A percentile compares a stretch with the other conserved stretches of the same genome.
phyloP scores from a whole-genome alignment of 148 eudicot species.

The Vaccinium myrtillus region DNA sequence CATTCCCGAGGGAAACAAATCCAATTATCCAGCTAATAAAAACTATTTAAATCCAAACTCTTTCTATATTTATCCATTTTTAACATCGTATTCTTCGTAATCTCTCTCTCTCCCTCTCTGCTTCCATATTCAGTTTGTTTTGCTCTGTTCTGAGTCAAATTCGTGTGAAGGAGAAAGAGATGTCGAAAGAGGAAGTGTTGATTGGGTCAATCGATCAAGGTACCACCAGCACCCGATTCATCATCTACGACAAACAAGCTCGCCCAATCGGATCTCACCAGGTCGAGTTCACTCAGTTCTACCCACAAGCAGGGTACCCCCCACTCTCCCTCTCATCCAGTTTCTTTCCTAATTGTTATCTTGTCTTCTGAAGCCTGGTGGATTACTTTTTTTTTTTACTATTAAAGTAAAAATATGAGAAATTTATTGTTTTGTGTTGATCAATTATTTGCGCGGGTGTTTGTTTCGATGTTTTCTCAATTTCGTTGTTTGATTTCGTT shows the following conservation, averaged over 20 bases:
- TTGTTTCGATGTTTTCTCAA: too few relatives aligned
- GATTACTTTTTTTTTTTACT: too few relatives aligned
- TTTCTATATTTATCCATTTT: neutral
- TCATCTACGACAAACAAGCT: slow-evolving; percentile 65
- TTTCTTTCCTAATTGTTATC: too few relatives aligned
- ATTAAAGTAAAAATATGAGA: too few relatives aligned
- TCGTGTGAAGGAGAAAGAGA: slow-evolving; percentile 10
- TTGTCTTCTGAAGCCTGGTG: too few relatives aligned
- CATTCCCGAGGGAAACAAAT: too few relatives aligned
- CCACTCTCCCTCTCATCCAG: neutral
- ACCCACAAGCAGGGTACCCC: slow-evolving; percentile 86
- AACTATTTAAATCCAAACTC: neutral
- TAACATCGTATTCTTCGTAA: neutral
- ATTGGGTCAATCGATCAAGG: slow-evolving; percentile 97
- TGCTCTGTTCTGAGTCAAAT: neutral
- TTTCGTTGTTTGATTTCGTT: neutral
- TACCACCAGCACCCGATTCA: slow-evolving; percentile 93
- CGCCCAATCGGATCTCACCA: slow-evolving; percentile 80
- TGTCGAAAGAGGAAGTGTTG: slow-evolving; percentile 49
- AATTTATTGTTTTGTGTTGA: too few relatives aligned
- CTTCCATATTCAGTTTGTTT: neutral
- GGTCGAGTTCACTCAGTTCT: slow-evolving; percentile 92
- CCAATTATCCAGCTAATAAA: too few relatives aligned
- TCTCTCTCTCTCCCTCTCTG: neutral
- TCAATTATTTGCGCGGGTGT: too few relatives aligned